Conservation (phyloP, 2,329 filamentous ascomycete species). For the Alternaria gaisen region DNA sequence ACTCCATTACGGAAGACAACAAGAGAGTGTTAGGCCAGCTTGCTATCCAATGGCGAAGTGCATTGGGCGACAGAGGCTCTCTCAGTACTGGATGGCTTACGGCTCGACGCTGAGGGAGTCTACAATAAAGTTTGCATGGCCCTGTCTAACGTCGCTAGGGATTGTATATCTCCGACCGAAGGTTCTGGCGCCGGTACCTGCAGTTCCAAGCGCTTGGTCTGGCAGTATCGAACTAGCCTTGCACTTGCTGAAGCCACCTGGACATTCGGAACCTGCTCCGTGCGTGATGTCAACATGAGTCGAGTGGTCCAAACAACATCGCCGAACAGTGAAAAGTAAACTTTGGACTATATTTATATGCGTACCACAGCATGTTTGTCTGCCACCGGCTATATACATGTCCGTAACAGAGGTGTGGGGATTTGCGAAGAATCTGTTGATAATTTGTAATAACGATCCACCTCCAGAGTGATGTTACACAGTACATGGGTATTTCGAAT, state of each 20-base stretch:
- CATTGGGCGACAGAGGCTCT: conserved; percentile 88
- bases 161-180: conserved; percentile 7
- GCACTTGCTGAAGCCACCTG: conserved; percentile 6
- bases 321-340: conserved; percentile 11
- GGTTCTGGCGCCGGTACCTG: conserved; percentile 15
- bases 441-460: neutral
- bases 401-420: conserved; percentile 6
- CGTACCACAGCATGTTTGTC: neutral
- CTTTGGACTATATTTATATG: neutral
- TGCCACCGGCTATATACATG: neutral
- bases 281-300: conserved; percentile 5
- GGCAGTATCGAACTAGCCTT: neutral
- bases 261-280: conserved; percentile 9
- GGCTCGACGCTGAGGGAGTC: conserved; percentile 41
- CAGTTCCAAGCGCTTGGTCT: conserved; percentile 10
- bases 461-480: conserved; percentile 5
- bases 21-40: conserved; percentile 78
- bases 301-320: neutral
- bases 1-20: conserved; percentile 42
- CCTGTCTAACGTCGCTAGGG: neutral
- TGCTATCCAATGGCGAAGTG: conserved; percentile 85
- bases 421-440: conserved; percentile 13
- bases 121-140: conserved; percentile 13
- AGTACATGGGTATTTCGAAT: conserved; percentile 5
- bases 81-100: conserved; percentile 84